Evolutionary conservation across 257 asterid species (phyloP), one percentile per base, ranked within the genome.

Genomic region (Parsonsia alboflavescens): DNA sequence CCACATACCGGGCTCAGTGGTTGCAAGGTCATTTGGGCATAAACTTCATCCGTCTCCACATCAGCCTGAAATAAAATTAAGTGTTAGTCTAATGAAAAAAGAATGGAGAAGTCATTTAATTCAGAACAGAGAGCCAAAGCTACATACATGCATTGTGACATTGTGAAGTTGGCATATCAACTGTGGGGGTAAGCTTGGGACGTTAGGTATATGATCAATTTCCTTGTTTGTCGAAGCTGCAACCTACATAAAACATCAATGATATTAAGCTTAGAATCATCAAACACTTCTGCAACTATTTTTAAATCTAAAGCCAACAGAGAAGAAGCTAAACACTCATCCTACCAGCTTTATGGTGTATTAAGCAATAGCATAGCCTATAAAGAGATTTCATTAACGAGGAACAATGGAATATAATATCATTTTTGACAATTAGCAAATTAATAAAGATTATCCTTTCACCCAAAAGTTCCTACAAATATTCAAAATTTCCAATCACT

Each of bases 1-100:
- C 49, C 33, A 70, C 95, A n/a, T 86, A 90, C 97, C 7, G 89
- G 79, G 75, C 79, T 90, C 57, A 90, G 68, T 1, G 97, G 97
- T 74, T 90, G 97, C 89, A 90, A 86, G 77, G 97, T 90, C 96
- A 88, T 84, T 75, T 90, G 94, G 67, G 92, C 94, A 78, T 90
- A 90, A 45, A 88, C 94, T 79, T 89, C 95, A 70, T 90, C 97
- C 2, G 95, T 89, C 83, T 90, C 97, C 26, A 87, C 50, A 77
- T 90, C 97, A 26, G 95, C 97, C 95, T 90, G 76, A 24, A 79
- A 75, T 76, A 68, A n/a, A 66, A 80, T 58, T 71, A 79, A 58
- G 28, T 69, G 57, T 66, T 41, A 82, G 82, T 73, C 75, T 68
- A 52, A 16, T 5, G 5, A 42, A 42, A 42, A 42, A 2, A 42